Percentiles rank a stretch among this genome's conserved stretches.
These are phyloP conservation scores for Globisporangium heterothallicum DNA, from an alignment of 352 stramenopile species.

Conservation along the genomic window DNA sequence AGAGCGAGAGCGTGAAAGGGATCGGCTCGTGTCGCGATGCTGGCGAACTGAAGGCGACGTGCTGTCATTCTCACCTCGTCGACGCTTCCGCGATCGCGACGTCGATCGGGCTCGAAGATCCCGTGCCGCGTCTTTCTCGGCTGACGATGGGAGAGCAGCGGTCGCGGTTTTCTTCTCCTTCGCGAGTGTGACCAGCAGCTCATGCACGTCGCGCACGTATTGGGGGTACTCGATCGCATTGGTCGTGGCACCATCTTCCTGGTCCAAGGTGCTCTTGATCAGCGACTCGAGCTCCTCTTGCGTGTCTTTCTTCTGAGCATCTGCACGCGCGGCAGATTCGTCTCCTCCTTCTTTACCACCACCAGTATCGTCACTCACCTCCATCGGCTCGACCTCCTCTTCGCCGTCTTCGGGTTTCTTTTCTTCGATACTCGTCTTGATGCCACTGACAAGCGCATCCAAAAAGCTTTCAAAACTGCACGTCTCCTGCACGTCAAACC, in stretches of 20 bases:
- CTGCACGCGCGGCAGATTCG: not conserved
- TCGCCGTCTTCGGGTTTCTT: conserved; percentile 65
- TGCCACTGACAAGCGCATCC: conserved; percentile 25
- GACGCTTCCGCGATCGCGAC: conserved; percentile 29
- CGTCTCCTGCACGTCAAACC: conserved; percentile 23
- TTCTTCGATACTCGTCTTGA: conserved; percentile 27
- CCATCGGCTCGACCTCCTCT: conserved; percentile 22
- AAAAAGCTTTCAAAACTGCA: conserved; percentile 37
- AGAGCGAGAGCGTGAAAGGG: conserved; percentile 35
- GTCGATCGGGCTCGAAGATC: conserved; percentile 17
- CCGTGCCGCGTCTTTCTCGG: not conserved
- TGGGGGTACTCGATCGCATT: conserved; percentile 20
- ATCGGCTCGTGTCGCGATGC: conserved; percentile 15
- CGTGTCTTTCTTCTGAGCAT: conserved; percentile 17
- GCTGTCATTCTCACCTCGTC: conserved; percentile 9
- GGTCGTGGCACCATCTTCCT: not conserved
- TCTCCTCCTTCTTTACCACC: conserved; percentile 6
- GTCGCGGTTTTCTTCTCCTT: conserved; percentile 29
- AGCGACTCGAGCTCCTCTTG: conserved; percentile 18
- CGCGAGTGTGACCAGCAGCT: conserved; percentile 30
- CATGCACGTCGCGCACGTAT: conserved; percentile 35
- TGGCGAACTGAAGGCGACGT: conserved; percentile 4
- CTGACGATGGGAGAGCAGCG: conserved; percentile 13
- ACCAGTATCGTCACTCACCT: not conserved
- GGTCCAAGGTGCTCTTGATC: conserved; percentile 1